Base-by-base conservation (phyloP, 768 basidiomycete species). In the Heimioporus sp. region DNA sequence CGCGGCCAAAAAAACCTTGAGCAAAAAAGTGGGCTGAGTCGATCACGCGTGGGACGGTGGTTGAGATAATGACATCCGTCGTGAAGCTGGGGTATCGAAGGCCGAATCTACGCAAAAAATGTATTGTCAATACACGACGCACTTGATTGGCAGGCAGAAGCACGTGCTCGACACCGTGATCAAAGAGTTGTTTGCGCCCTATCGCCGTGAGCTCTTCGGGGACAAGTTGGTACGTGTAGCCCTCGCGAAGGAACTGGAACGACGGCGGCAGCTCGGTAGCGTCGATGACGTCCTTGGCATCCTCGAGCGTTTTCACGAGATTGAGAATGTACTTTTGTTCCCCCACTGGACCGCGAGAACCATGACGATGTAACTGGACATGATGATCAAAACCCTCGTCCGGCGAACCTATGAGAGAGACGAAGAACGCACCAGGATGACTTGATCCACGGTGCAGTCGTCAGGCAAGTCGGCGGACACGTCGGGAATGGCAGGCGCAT, bases 1-100 rank as follows among this genome's bases (percentile, higher is more conserved):
- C 55, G 0, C 65, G 64, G 4, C 73, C 76, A 49, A 73, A 73
- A 56, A 72, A 70, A 5, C 74, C 76, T 43, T 65, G 59, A 45
- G 64, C 57, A 51, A 76, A 77, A 66, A 71, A 75, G 55, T 69
- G 62, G 10, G 75, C 65, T 13, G 73, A 73, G 52, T 77, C 74
- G n/a, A 73, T 56, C 36, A 76, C 71, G 51, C 66, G 57, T 20
- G 20, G 55, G 2, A 55, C 38, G 0, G 34, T 17, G 11, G 58
- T 61, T 7, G 62, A 60, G 13, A 60, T 43, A 10, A 57, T 17
- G 1, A 24, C 46, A 2, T 59, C 45, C 10, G 64, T 59, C 16
- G 48, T 43, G 42, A 61, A 55, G 2, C 43, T 46, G 11, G 67
- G 63, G 39, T 66, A 57, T 5, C 48, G 59, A 47, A 64, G 47